A percentile compares a stretch with the other conserved stretches of the same genome.
These are phyloP conservation scores for Ascochyta viciae-villosae DNA, from an alignment of 2,329 filamentous ascomycete species.

Conservation along the genomic window DNA sequence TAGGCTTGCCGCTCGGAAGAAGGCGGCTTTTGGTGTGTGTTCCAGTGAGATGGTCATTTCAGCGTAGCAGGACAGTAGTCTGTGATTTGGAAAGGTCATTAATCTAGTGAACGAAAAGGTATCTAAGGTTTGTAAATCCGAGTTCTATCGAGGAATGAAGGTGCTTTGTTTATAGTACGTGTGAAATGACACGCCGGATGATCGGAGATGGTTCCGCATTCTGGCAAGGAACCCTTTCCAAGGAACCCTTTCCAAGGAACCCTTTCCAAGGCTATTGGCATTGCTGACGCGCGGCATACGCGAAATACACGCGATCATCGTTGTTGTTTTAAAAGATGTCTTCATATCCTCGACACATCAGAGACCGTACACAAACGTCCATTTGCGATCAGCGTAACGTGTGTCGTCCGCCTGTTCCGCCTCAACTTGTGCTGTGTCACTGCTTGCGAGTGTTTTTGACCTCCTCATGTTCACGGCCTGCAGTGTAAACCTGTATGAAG, in stretches of 20 bases:
- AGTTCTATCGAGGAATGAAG: slow-evolving; percentile 4
- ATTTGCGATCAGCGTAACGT: slow-evolving; percentile 3
- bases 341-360: neutral
- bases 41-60: neutral
- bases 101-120: neutral
- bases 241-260: neutral
- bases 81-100: neutral
- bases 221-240: neutral
- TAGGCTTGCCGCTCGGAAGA: slow-evolving; percentile 12
- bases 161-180: neutral
- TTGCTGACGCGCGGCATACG: neutral
- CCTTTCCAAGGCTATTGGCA: too few relatives aligned
- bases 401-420: neutral
- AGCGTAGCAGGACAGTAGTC: neutral
- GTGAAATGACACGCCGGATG: slow-evolving; percentile 1
- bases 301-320: neutral
- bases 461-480: slow-evolving; percentile 19
- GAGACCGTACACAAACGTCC: neutral
- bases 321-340: too few relatives aligned
- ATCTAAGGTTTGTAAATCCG: neutral
- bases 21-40: slow-evolving; percentile 3
- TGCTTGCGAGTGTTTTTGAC: neutral
- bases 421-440: neutral
- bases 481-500: slow-evolving; percentile 27
- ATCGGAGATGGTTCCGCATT: slow-evolving; percentile 4